Percentiles rank a stretch among this genome's conserved stretches.
phyloP scores from a whole-genome alignment of 192 early-diverging fungal species.

The Endogone sp. region DNA sequence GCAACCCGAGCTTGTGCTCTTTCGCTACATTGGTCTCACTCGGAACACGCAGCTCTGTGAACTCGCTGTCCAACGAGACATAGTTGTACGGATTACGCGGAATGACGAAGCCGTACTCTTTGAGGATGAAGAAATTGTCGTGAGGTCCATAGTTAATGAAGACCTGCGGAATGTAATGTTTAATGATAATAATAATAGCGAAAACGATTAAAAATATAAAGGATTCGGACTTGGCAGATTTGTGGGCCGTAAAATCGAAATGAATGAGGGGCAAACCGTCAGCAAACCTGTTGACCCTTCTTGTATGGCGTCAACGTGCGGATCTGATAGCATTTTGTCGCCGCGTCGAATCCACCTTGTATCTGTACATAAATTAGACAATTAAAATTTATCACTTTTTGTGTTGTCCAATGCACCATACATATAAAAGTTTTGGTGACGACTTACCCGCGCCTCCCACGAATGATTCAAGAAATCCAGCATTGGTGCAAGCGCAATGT shows the following conservation, averaged over 20 bases:
- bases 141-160: constrained; percentile 60
- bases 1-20: constrained; percentile 33
- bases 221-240: neutral
- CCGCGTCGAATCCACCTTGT: constrained; percentile 38
- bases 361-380: no score
- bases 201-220: neutral
- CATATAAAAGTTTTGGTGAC: constrained; percentile 22
- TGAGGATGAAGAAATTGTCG: constrained; percentile 49
- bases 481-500: constrained; percentile 69
- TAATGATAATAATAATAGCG: constrained; percentile 7
- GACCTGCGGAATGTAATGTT: constrained; percentile 26
- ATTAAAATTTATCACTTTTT: no score
- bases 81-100: constrained; percentile 49
- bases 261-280: neutral
- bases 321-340: constrained; percentile 64
- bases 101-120: constrained; percentile 56
- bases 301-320: constrained; percentile 51
- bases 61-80: constrained; percentile 43
- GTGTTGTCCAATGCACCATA: neutral
- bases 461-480: constrained; percentile 77
- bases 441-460: constrained; percentile 43
- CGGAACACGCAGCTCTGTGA: constrained; percentile 27
- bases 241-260: neutral
- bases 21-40: constrained; percentile 23
- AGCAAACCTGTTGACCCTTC: constrained; percentile 59